Evolutionary conservation across 306 rosid species (phyloP).

Genomic region (Myrica gale): DNA sequence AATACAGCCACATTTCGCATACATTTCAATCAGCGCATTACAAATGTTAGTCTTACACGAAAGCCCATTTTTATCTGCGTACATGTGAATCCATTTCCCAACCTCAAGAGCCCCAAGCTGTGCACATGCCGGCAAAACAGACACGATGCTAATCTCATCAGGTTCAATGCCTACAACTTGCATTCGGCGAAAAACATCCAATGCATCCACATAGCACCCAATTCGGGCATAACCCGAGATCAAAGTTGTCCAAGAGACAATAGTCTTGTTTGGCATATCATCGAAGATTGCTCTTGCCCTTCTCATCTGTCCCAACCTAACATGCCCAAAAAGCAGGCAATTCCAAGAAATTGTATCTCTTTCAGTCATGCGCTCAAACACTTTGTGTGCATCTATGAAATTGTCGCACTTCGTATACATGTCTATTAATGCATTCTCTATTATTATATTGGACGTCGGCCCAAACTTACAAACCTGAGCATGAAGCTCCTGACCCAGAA

Average conservation of each 20-base stretch:
- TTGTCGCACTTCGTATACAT: constrained; percentile 60
- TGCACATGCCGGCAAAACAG: constrained; percentile 74
- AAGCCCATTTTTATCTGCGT: constrained; percentile 46
- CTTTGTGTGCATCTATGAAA: constrained; percentile 43
- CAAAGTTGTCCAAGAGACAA: constrained; percentile 79
- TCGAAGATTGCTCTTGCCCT: constrained; percentile 59
- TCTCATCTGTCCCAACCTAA: constrained; percentile 53
- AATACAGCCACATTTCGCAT: constrained; percentile 71
- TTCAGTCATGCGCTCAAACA: constrained; percentile 59
- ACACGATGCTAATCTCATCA: constrained; percentile 67
- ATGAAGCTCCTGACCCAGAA: constrained; percentile 65
- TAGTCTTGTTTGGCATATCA: constrained; percentile 64
- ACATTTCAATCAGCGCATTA: constrained; percentile 82
- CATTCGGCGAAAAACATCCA: constrained; percentile 65
- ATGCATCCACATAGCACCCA: constrained; percentile 57
- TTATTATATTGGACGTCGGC: constrained; percentile 36
- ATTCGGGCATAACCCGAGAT: constrained; percentile 61
- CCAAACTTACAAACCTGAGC: constrained; percentile 62
- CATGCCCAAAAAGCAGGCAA: constrained; percentile 61
- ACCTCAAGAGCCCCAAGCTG: constrained; percentile 79
- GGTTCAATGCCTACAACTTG: constrained; percentile 61
- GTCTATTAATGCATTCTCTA: constrained; percentile 59
- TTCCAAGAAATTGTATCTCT: constrained; percentile 73
- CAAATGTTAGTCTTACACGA: constrained; percentile 37
- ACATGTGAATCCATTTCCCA: constrained; percentile 82